A percentile compares a stretch with the other conserved stretches of the same genome.
Evolutionary conservation across 345 rosid species (phyloP).

Genomic region (Euphorbia pulcherrima): DNA sequence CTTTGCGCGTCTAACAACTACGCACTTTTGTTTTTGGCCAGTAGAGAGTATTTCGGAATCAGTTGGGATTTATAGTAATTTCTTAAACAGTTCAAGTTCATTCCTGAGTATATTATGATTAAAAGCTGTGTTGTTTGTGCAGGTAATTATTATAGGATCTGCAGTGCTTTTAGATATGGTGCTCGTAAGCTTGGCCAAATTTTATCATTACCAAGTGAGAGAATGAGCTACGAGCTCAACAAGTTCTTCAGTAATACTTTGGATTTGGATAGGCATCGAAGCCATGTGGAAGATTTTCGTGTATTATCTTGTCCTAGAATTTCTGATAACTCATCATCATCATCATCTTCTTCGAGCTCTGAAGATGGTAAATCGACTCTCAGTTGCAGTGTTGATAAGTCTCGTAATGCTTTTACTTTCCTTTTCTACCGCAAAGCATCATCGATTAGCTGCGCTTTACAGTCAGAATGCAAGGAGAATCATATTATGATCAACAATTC

Average conservation of each 20-base stretch:
- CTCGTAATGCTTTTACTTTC: neutral
- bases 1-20: too few relatives aligned
- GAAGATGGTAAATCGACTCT: constrained; percentile 15
- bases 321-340: constrained; percentile 6
- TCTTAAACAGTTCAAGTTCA: neutral
- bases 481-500: constrained; percentile 7
- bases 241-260: constrained; percentile 53
- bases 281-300: constrained; percentile 7
- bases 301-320: constrained; percentile 5
- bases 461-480: constrained; percentile 19
- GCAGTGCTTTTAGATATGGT: constrained; percentile 87
- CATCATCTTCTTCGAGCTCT: constrained; percentile 13
- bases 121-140: constrained; percentile 4
- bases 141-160: constrained; percentile 81
- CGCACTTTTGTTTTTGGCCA: neutral
- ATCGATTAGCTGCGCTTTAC: neutral
- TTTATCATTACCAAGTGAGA: constrained; percentile 51
- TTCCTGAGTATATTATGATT: neutral
- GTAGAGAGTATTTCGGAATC: neutral
- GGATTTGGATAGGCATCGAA: constrained; percentile 34
- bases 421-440: neutral
- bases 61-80: neutral
- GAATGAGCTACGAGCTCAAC: constrained; percentile 47
- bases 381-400: constrained; percentile 8
- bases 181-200: constrained; percentile 74